Evolutionary conservation across 2,329 filamentous ascomycete species (phyloP).

Genomic region (Paecilomyces formosus): DNA sequence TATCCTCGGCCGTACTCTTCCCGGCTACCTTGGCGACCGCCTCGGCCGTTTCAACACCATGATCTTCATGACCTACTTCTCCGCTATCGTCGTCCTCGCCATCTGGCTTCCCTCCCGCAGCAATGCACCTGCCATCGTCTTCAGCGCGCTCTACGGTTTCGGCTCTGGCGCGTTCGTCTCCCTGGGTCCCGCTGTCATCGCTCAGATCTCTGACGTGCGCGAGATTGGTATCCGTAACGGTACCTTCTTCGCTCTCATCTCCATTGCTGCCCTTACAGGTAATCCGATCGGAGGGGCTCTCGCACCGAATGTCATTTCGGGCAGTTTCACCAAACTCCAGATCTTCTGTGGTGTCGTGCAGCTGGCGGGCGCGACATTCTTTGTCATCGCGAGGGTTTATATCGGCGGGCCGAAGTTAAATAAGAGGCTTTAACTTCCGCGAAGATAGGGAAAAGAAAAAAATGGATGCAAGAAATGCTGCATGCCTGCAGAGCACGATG

Average conservation of each 20-base stretch:
- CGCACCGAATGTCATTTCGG: conserved; percentile 41
- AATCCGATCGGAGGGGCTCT: conserved; percentile 62
- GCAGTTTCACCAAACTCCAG: conserved; percentile 53
- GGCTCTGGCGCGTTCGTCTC: conserved; percentile 58
- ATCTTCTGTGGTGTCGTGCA: conserved; percentile 56
- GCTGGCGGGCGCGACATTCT: conserved; percentile 33
- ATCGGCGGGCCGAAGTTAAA: conserved; percentile 20
- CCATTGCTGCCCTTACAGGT: conserved; percentile 57
- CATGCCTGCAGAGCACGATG: background rate
- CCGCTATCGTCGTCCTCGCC: conserved; percentile 42
- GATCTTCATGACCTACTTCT: conserved; percentile 18
- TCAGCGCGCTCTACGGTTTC: conserved; percentile 60
- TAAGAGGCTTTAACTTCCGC: conserved; percentile 17
- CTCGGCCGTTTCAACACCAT: conserved; percentile 18
- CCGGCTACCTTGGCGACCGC: conserved; percentile 22
- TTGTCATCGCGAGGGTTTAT: conserved; percentile 28
- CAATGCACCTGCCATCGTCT: conserved; percentile 54
- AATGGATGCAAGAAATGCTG: background rate
- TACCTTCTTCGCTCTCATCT: conserved; percentile 52
- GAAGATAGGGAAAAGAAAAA: background rate
- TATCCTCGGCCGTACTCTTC: conserved; percentile 26
- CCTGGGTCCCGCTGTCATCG: conserved; percentile 56
- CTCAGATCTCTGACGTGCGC: conserved; percentile 60
- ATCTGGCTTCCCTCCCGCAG: conserved; percentile 46
- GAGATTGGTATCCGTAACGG: conserved; percentile 62